A percentile compares a stretch with the other conserved stretches of the same genome.
phyloP scores from a whole-genome alignment of 306 rosid genomes.

The Crataegus laevigata region DNA sequence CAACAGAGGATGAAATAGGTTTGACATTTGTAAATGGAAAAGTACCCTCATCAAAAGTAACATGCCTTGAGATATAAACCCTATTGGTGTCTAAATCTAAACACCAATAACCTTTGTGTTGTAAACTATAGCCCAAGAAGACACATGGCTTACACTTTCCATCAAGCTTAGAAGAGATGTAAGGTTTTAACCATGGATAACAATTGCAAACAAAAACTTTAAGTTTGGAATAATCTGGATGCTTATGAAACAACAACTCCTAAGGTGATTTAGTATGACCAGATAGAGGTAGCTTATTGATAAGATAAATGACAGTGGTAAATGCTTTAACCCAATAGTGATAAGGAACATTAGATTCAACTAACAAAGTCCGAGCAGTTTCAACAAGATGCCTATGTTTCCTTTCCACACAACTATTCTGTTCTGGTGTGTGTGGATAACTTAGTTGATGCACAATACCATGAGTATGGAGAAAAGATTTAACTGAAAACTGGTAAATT shows the following conservation, averaged over 20 bases:
- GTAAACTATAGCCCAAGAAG: neutral
- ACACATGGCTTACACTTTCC: neutral
- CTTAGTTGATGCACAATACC: neutral
- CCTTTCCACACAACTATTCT: neutral
- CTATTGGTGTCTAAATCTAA: neutral
- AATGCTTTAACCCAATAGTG: neutral
- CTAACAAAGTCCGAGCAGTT: neutral
- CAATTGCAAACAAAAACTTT: no score
- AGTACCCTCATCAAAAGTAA: no score
- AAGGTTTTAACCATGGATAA: neutral
- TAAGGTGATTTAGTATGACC: accelerated
- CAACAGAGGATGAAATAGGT: no score
- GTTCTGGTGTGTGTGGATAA: neutral
- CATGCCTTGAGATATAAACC: neutral
- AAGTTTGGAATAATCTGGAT: neutral
- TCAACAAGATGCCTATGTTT: no score
- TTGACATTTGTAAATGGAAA: neutral
- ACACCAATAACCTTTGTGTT: neutral
- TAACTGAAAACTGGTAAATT: neutral
- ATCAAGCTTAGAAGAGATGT: neutral
- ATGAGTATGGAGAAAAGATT: neutral
- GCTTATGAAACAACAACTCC: neutral
- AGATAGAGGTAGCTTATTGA: no score
- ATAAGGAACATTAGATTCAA: neutral
- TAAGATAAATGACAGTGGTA: neutral